Evolutionary conservation across 306 rosid genomes (phyloP), one percentile per base, ranked within the genome.

Genomic region (Canavalia ensiformis): DNA sequence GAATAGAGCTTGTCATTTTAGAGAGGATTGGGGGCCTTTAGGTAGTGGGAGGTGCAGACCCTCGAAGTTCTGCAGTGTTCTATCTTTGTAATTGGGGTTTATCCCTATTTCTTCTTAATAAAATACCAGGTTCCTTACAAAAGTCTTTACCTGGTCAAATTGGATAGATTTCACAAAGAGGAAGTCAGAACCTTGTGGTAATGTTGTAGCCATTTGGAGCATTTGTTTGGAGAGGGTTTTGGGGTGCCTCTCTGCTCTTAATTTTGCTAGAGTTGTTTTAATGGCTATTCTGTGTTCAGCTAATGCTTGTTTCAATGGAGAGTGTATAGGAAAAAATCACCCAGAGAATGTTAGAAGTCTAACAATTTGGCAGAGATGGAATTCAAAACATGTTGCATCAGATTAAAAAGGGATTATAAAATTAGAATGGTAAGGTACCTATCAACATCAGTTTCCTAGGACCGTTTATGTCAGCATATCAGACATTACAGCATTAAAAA

Each of bases 371-470:
- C 25, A 18, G 25, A 18, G 25, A 18, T 18, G 25, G 25, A 18
- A 39, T 49, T 31, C 58, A 60, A 63, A 76, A 64, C 18, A 18
- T 34, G 29, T 28, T 75, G 75, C 54, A 25, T 42, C 39, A 66
- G 63, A 34, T 66, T 55, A 56, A 35, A 66, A 56, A 74, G 18
- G 71, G 35, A 67, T 55, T 45, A 10, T 46, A 82, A 55, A 82
- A 57, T 7, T 49, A 41, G 46, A 46, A 69, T 11, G 18, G 4
- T 47, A 69, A 68, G 4, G 58, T 34, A 60, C 64, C 34, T 50
- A 18, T 18, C 51, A 8, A 2, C 47, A 39, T 29, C 30, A 35
- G 31, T 41, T 81, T 73, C 67, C 5, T 8, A n/a, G 41, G 33
- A 74, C 58, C 59, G 13, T 63, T 33, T 52, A 54, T 59, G 8